Conservation (phyloP, 331 rosid genomes). For the Phaseolus coccineus region DNA sequence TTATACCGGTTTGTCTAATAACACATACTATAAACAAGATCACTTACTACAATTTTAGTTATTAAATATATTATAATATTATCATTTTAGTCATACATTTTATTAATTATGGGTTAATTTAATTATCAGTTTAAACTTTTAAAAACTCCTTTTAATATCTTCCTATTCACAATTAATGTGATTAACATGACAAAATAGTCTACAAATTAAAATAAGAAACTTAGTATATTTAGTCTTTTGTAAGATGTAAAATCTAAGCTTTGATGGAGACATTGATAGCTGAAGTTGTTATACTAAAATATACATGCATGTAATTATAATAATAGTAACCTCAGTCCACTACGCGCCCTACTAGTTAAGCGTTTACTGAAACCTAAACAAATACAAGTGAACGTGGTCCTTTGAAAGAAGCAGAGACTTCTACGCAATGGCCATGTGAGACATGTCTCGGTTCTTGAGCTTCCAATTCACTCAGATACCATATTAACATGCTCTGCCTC, state of each 20-base stretch:
- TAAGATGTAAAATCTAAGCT: not conserved
- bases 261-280: not conserved
- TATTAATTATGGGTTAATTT: too few species aligned
- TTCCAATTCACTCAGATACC: slow-evolving; percentile 49
- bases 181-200: not conserved
- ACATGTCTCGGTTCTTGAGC: slow-evolving; percentile 75
- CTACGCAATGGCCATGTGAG: slow-evolving; percentile 81
- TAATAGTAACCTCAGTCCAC: not conserved
- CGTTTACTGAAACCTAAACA: slow-evolving; percentile 12
- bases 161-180: too few species aligned
- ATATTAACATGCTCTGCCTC: slow-evolving; percentile 40
- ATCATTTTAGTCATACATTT: too few species aligned
- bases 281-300: not conserved
- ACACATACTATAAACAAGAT: too few species aligned
- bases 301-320: not conserved
- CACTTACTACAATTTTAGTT: too few species aligned
- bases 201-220: not conserved
- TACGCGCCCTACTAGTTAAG: not conserved
- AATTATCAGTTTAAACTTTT: too few species aligned
- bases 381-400: slow-evolving; percentile 45
- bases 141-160: too few species aligned
- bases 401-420: slow-evolving; percentile 60
- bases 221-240: not conserved
- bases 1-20: too few species aligned
- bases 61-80: too few species aligned